Evolutionary conservation across 192 early-diverging fungal genomes (phyloP).

Genomic region (Lobosporangium transversale): DNA sequence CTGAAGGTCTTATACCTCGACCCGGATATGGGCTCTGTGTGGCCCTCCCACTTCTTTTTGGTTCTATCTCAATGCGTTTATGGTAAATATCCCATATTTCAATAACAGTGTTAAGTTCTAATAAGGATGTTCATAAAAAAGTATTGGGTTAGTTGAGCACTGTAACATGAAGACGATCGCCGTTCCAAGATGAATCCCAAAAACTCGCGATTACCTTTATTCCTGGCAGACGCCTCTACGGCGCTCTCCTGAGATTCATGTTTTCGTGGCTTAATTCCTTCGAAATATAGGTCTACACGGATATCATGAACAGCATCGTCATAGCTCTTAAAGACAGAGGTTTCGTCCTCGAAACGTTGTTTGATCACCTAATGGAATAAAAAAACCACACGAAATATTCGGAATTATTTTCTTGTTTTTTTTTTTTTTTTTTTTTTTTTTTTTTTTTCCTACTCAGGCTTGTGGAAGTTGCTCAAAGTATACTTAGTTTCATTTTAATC

Average conservation of each 20-base stretch:
- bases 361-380: slow-evolving; percentile 43
- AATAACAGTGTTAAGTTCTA: slow-evolving; percentile 31
- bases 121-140: background rate
- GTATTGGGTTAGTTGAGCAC: background rate
- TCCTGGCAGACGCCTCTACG: slow-evolving; percentile 18
- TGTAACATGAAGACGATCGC: too few relatives aligned
- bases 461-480: too few relatives aligned
- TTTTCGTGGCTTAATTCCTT: slow-evolving; percentile 41
- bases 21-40: slow-evolving; percentile 29
- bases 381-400: background rate
- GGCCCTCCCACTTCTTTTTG: slow-evolving; percentile 29
- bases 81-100: slow-evolving; percentile 38
- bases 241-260: slow-evolving; percentile 38
- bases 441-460: too few relatives aligned
- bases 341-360: slow-evolving; percentile 49
- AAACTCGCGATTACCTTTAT: slow-evolving; percentile 20
- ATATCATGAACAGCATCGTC: slow-evolving; percentile 51
- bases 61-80: slow-evolving; percentile 38
- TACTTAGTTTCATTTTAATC: background rate
- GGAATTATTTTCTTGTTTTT: too few relatives aligned
- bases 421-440: too few relatives aligned
- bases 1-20: slow-evolving; percentile 23
- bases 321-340: slow-evolving; percentile 49
- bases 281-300: slow-evolving; percentile 42
- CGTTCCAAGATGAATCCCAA: too few relatives aligned